Percentiles rank a stretch among this genome's conserved stretches.
Conservation (phyloP, 208 protist genomes). For the Wallacemonas sp. region DNA sequence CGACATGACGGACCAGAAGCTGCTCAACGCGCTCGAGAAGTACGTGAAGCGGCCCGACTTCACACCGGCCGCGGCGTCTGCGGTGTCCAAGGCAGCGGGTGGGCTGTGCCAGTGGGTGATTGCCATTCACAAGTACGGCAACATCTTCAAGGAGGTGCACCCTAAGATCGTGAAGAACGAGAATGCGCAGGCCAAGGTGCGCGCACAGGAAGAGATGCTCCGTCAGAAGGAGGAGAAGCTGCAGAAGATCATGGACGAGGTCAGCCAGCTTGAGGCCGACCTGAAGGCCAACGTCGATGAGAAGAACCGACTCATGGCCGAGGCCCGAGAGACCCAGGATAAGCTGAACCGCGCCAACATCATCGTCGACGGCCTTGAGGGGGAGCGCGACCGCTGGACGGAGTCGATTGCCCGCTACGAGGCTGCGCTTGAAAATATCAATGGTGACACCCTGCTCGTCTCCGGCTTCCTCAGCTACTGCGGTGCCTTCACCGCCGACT, state of each 20-base stretch:
- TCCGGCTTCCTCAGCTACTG: slow-evolving; percentile 97
- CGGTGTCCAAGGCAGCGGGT: slow-evolving; percentile 95
- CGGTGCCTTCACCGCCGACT: slow-evolving; percentile 96
- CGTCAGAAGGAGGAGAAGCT: slow-evolving; percentile 92
- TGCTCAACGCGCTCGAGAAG: slow-evolving; percentile 95
- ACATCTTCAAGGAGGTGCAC: slow-evolving; percentile 96
- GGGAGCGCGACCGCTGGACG: slow-evolving; percentile 97
- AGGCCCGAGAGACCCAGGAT: slow-evolving; percentile 94
- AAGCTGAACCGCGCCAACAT: slow-evolving; percentile 97
- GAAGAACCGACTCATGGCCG: slow-evolving; percentile 91
- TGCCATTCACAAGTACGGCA: slow-evolving; percentile 97
- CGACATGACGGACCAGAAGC: slow-evolving; percentile 94
- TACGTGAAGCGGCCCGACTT: slow-evolving; percentile 94
- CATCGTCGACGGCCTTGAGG: slow-evolving; percentile 96
- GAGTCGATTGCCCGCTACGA: slow-evolving; percentile 93
- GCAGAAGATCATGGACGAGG: slow-evolving; percentile 92
- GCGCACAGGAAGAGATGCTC: slow-evolving; percentile 94
- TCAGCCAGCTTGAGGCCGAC: slow-evolving; percentile 88
- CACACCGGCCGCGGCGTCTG: slow-evolving; percentile 80
- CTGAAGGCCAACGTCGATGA: slow-evolving; percentile 90
- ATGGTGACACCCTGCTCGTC: slow-evolving; percentile 96
- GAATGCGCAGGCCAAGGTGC: slow-evolving; percentile 91
- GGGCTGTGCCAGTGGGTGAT: slow-evolving; percentile 98
- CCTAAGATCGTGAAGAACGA: slow-evolving; percentile 96
- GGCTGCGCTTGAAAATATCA: slow-evolving; percentile 83